A percentile compares a stretch with the other conserved stretches of the same genome.
phyloP scores from a whole-genome alignment of 768 basidiomycete species.

The Clathrus columnatus region DNA sequence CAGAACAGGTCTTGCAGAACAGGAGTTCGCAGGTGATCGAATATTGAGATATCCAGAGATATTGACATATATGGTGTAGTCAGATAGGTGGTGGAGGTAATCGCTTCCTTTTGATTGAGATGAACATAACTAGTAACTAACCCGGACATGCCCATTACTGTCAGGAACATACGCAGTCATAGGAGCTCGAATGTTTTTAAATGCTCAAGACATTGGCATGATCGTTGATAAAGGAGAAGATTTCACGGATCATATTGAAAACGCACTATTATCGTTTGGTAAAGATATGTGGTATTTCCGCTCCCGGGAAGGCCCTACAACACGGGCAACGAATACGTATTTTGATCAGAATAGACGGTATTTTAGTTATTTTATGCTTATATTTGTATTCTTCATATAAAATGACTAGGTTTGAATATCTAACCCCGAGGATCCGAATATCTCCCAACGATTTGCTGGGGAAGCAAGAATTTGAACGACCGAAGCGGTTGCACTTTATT shows the following conservation, averaged over 20 bases:
- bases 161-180: conserved; percentile 52
- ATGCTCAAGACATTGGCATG: conserved; percentile 52
- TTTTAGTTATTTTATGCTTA: conserved; percentile 11
- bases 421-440: conserved; percentile 61
- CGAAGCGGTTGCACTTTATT: conserved; percentile 67
- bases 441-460: conserved; percentile 57
- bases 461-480: conserved; percentile 38
- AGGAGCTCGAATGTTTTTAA: conserved; percentile 74
- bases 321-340: conserved; percentile 68
- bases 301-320: conserved; percentile 50
- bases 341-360: conserved; percentile 65
- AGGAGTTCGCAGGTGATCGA: conserved; percentile 26
- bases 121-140: conserved; percentile 14
- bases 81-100: conserved; percentile 87
- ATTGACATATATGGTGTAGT: not conserved
- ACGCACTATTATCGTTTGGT: conserved; percentile 53
- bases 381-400: conserved; percentile 8
- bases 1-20: conserved; percentile 46
- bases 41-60: not conserved
- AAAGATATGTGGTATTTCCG: conserved; percentile 72
- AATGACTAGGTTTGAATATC: conserved; percentile 60
- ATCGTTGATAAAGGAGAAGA: conserved; percentile 75
- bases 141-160: not conserved
- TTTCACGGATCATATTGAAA: conserved; percentile 54
- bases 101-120: conserved; percentile 2